Percentiles rank a stretch among this genome's conserved stretches.
phyloP scores from a whole-genome alignment of 179 eudicot species.

The Silene noctiflora region DNA sequence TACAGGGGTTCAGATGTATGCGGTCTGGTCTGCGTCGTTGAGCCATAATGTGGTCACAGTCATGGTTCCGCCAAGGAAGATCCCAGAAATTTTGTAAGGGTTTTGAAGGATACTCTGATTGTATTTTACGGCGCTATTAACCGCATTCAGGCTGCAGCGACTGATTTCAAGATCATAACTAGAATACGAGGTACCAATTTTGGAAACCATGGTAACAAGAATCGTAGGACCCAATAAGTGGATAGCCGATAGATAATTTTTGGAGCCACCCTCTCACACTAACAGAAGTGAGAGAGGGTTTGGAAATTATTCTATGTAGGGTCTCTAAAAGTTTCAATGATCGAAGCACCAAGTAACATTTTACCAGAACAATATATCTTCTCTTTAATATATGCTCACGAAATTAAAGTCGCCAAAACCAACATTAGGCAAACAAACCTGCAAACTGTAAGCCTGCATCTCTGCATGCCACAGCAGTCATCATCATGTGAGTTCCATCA shows the following conservation, averaged over 20 bases:
- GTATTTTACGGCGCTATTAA: neutral
- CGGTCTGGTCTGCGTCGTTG: neutral
- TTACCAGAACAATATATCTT: neutral
- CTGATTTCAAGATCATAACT: neutral
- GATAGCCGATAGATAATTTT: neutral
- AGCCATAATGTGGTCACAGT: neutral
- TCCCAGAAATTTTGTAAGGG: neutral
- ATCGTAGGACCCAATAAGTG: neutral
- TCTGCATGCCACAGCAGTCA: conserved; percentile 89
- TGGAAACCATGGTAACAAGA: neutral
- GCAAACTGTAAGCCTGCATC: conserved; percentile 89
- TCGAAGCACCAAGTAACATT: neutral
- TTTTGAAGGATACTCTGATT: neutral
- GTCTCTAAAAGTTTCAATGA: neutral
- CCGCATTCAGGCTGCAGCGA: neutral
- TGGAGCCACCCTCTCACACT: neutral
- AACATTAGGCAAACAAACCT: conserved; percentile 41
- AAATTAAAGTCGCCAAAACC: neutral
- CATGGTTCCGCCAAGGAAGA: too few species aligned
- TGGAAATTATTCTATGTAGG: neutral
- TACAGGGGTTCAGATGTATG: neutral
- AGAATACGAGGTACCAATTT: neutral
- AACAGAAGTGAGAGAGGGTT: neutral
- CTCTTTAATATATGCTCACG: neutral
- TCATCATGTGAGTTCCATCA: conserved; percentile 96